Percentiles rank a stretch among this genome's conserved stretches.
These are phyloP conservation scores for Oryza longistaminata DNA, from an alignment of 176 grass and related monocot genomes.

Conservation along the genomic window DNA sequence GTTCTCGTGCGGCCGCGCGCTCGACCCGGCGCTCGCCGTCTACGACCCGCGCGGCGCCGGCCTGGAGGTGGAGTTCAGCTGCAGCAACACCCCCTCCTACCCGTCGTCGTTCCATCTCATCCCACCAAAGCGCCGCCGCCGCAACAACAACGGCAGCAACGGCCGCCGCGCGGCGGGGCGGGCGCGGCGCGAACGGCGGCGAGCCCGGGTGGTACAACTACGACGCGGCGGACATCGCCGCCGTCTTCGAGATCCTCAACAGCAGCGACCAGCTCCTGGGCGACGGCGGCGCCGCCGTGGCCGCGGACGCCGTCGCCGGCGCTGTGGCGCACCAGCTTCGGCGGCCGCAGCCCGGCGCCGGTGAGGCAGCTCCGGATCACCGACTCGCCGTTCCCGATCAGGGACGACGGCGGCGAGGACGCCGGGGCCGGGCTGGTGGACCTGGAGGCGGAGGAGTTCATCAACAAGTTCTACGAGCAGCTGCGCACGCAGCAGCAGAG, in stretches of 20 bases:
- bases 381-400: constrained; percentile 71
- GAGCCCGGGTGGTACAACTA: constrained; percentile 66
- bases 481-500: constrained; percentile 62
- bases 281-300: constrained; percentile 10
- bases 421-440: constrained; percentile 27
- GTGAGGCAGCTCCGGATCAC: constrained; percentile 77
- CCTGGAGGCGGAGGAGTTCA: constrained; percentile 69
- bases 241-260: constrained; percentile 68
- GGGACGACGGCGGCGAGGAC: constrained; percentile 35
- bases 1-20: constrained; percentile 39
- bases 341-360: constrained; percentile 60
- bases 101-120: constrained; percentile 43
- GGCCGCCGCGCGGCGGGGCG: constrained; percentile 25
- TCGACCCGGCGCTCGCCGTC: constrained; percentile 46
- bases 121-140: constrained; percentile 39
- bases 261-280: constrained; percentile 37
- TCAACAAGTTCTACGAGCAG: constrained; percentile 70
- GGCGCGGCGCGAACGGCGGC: constrained; percentile 31
- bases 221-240: constrained; percentile 70
- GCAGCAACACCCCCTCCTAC: constrained; percentile 84
- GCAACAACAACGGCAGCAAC: background rate
- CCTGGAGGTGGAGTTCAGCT: constrained; percentile 92
- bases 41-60: constrained; percentile 30
- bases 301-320: constrained; percentile 48
- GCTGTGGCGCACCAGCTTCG: constrained; percentile 45